Base-by-base conservation (phyloP, 1,284 basidiomycete genomes). In the Tilletia caries region DNA sequence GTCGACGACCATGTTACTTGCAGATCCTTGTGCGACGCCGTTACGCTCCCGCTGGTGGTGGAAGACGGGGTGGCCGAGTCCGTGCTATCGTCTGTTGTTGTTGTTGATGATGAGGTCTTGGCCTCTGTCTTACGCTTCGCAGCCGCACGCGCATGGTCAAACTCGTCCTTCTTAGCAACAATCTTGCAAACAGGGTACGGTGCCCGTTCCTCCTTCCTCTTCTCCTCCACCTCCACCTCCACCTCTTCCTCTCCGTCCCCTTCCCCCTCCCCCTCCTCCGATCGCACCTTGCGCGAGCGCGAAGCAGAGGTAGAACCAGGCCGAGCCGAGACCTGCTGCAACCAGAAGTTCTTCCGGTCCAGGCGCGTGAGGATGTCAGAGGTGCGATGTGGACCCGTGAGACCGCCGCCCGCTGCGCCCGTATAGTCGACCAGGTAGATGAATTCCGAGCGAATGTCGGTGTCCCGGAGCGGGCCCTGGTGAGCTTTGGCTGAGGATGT, bases 141-240 rank as follows among this genome's bases (percentile, higher is more conserved):
- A 34, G 65, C 37, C 2, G 72, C 72, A 6, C 75, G 71, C 52
- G 67, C 48, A n/a, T 71, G 69, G 33, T 83, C 74, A 67, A 79
- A 84, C 64, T 77, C 75, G 34, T 80, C 80, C 75, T 84, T 84
- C 74, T 85, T 85, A 73, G 82, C 80, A 50, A 85, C 69, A 70
- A 85, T 79, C 44, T 82, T 81, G 75, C 83, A 84, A 65, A 84
- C 83, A 1, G 83, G 80, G 8, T 78, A 71, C 33, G 73, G 72
- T 2, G 70, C 70, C 6, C 78, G 60, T 4, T 27, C 43, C 1
- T 68, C 25, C 66, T 67, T 44, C 32, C 5, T 13, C 50, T 33
- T 32, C 18, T n/a, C 15, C 27, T 18, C 18, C 0, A 23, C 13
- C 25, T 5, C 20, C 66, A 67, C 50, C 29, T 66, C 68, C 15